Percentiles rank a stretch among this genome's conserved stretches.
Evolutionary conservation across 352 stramenopile species (phyloP).

Genomic region (Phytophthora colocasiae): DNA sequence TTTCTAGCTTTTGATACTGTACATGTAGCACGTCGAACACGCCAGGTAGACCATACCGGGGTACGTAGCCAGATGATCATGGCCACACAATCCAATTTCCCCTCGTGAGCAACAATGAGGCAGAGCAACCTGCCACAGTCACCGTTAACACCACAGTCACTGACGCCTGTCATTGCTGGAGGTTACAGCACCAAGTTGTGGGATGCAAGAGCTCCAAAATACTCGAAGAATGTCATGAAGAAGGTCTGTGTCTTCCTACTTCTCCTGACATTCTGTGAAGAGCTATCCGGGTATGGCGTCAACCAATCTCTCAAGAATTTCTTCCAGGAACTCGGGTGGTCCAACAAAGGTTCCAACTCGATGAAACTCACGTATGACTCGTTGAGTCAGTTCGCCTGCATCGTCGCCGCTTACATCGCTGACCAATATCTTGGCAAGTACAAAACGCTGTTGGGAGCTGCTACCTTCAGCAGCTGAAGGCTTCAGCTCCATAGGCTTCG

Average conservation of each 20-base stretch:
- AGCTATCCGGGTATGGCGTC: conserved; percentile 65
- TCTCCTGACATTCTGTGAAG: conserved; percentile 47
- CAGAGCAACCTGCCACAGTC: conserved; percentile 22
- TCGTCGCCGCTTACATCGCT: conserved; percentile 62
- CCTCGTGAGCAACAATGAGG: conserved; percentile 7
- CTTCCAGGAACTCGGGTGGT: conserved; percentile 67
- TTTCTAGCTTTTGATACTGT: too few relatives aligned
- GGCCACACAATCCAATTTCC: too few relatives aligned
- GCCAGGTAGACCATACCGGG: too few relatives aligned
- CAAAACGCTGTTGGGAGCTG: conserved; percentile 34
- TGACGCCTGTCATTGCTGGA: too few relatives aligned
- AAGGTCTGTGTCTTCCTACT: conserved; percentile 67
- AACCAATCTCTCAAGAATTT: conserved; percentile 74
- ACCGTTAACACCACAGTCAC: not conserved
- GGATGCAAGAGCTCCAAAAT: conserved; percentile 57
- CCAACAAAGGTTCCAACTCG: conserved; percentile 57
- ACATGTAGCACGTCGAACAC: too few relatives aligned
- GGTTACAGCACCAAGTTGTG: conserved; percentile 40
- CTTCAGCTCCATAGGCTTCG: conserved; percentile 56
- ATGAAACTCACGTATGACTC: conserved; percentile 78
- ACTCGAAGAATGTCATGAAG: conserved; percentile 62
- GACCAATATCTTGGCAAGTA: conserved; percentile 66
- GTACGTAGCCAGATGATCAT: too few relatives aligned
- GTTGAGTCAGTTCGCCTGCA: conserved; percentile 65
- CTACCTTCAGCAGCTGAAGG: too few relatives aligned